Evolutionary conservation across 306 rosid genomes (phyloP).

Genomic region (Fagus sylvatica): DNA sequence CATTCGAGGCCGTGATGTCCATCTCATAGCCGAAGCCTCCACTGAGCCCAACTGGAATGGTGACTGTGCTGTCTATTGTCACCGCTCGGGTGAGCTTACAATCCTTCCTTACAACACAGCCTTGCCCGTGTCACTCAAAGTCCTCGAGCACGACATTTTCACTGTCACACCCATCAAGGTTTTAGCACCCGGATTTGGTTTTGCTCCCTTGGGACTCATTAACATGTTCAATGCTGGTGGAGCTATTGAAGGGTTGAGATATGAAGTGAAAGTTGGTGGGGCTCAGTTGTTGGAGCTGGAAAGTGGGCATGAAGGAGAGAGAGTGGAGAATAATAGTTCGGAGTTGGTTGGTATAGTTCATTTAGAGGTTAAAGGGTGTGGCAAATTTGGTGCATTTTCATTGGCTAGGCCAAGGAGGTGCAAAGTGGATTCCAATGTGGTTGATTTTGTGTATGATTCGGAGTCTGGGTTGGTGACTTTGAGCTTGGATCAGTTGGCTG

Average conservation of each 20-base stretch:
- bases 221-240: slow-evolving; percentile 89
- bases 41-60: slow-evolving; percentile 57
- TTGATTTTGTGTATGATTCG: slow-evolving; percentile 48
- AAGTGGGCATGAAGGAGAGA: slow-evolving; percentile 15
- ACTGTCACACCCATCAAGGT: slow-evolving; percentile 70
- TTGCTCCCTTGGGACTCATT: slow-evolving; percentile 77
- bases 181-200: slow-evolving; percentile 44
- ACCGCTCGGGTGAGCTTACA: slow-evolving; percentile 43
- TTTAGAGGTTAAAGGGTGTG: slow-evolving; percentile 77
- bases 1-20: slow-evolving; percentile 70
- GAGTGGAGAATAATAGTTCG: slow-evolving; percentile 18
- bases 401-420: slow-evolving; percentile 63
- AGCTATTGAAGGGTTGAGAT: slow-evolving; percentile 63
- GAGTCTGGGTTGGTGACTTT: slow-evolving; percentile 58
- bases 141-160: slow-evolving; percentile 69
- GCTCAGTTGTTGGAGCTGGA: neutral
- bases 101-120: slow-evolving; percentile 64
- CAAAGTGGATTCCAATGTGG: slow-evolving; percentile 33
- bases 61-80: slow-evolving; percentile 57
- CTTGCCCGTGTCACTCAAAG: slow-evolving; percentile 70
- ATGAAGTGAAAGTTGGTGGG: slow-evolving; percentile 28
- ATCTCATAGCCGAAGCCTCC: slow-evolving; percentile 52
- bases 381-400: slow-evolving; percentile 73
- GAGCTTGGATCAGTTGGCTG: slow-evolving; percentile 58
- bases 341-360: slow-evolving; percentile 44